phyloP scores from a whole-genome alignment of 2,329 filamentous ascomycete genomes.

The Pezicula radicicola region DNA sequence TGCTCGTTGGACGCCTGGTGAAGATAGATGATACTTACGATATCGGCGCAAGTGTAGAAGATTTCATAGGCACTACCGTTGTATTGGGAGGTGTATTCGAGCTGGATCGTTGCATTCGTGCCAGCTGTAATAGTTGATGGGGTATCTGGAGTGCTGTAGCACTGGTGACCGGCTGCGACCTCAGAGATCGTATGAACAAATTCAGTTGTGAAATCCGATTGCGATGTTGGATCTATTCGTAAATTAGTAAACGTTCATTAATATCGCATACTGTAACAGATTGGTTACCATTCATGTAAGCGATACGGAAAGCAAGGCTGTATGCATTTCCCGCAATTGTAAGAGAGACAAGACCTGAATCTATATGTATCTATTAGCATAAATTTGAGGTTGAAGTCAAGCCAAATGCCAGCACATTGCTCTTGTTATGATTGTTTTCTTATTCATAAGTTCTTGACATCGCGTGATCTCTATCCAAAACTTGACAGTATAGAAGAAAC shows the following conservation, averaged over 20 bases:
- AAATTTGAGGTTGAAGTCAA: neutral
- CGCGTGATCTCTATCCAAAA: too few species aligned
- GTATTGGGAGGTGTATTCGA: conserved; percentile 44
- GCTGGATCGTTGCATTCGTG: conserved; percentile 45
- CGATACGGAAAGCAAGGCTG: conserved; percentile 49
- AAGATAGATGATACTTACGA: conserved; percentile 24
- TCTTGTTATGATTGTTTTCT: neutral
- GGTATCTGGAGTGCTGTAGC: conserved; percentile 35
- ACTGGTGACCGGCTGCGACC: conserved; percentile 43
- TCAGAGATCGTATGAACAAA: conserved; percentile 31
- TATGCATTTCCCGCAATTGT: conserved; percentile 56
- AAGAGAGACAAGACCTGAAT: conserved; percentile 51
- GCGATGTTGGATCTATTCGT: conserved; percentile 36
- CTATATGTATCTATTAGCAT: conserved; percentile 28
- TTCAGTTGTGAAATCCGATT: conserved; percentile 38
- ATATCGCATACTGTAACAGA: conserved; percentile 5
- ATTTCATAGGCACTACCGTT: conserved; percentile 39
- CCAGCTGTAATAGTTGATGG: conserved; percentile 35
- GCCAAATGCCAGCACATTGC: neutral
- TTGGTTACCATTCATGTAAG: conserved; percentile 43
- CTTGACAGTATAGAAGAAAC: neutral
- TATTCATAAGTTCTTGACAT: too few species aligned
- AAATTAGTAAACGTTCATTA: neutral
- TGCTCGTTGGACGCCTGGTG: too few species aligned
- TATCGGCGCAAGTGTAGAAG: conserved; percentile 48